Evolutionary conservation across 169 alveolate species (phyloP).

Genomic region (Cryptosporidium meleagridis): DNA sequence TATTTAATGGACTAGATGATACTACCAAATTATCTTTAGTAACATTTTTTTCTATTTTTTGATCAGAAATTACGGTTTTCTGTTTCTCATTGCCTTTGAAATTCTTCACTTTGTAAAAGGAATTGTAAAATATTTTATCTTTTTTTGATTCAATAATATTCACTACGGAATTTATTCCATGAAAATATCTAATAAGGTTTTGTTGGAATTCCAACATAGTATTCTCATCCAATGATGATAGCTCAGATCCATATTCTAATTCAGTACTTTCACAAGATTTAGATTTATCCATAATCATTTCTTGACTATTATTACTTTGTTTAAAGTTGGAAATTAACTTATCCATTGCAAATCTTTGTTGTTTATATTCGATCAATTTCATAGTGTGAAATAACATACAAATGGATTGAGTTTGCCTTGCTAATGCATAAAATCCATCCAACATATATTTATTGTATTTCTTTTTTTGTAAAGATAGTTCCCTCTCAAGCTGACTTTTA

Average conservation of each 20-base stretch:
- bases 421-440: conserved; percentile 70
- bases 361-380: conserved; percentile 28
- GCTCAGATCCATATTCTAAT: background rate
- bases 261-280: background rate
- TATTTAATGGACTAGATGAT: background rate
- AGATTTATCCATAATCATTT: background rate
- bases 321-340: conserved; percentile 2
- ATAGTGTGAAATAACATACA: conserved; percentile 58
- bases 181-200: background rate
- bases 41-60: background rate
- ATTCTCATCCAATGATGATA: conserved; percentile 15
- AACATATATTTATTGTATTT: conserved; percentile 59
- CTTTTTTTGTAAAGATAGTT: conserved; percentile 33
- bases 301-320: background rate
- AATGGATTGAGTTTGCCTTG: conserved; percentile 67
- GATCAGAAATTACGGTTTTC: background rate
- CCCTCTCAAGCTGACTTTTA: conserved; percentile 28
- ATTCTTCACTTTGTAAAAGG: background rate
- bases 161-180: background rate
- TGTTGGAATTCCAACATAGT: conserved; percentile 26
- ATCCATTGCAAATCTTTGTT: conserved; percentile 23
- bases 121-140: background rate
- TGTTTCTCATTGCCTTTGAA: background rate
- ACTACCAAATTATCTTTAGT: background rate
- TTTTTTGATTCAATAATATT: conserved; percentile 15